Evolutionary conservation across 169 alveolate genomes (phyloP).

Genomic region (Eimeria necatrix): DNA sequence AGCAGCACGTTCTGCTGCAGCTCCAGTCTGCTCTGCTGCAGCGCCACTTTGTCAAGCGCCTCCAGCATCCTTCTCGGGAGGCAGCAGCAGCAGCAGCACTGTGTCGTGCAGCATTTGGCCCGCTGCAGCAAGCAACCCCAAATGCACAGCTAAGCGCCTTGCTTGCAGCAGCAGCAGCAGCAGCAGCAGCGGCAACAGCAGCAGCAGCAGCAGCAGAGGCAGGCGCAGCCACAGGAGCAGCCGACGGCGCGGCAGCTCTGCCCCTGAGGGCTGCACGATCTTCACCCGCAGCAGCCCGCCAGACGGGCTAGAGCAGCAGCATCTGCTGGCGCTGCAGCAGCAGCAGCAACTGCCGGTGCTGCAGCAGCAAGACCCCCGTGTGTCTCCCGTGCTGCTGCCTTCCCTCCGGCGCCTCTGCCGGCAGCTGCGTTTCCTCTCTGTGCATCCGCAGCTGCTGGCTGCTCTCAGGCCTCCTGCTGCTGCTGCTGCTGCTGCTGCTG

Average conservation of each 20-base stretch:
- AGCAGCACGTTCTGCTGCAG: not conserved
- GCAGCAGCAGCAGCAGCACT: not conserved
- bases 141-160: not conserved
- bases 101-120: too few species aligned
- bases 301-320: not conserved
- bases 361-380: not conserved
- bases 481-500: not conserved
- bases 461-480: conserved; percentile 19
- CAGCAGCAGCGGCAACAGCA: conserved; percentile 9
- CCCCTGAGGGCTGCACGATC: not conserved
- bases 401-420: conserved; percentile 36
- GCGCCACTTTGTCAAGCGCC: not conserved
- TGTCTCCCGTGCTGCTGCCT: conserved; percentile 50
- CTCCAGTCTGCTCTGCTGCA: not conserved
- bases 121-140: too few species aligned
- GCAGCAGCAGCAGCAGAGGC: conserved; percentile 14
- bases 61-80: not conserved
- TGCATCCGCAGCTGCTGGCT: conserved; percentile 15
- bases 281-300: not conserved
- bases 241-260: not conserved
- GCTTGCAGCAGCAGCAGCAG: not conserved
- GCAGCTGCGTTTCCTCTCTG: conserved; percentile 41
- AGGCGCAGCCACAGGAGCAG: conserved; percentile 22
- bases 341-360: not conserved
- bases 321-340: conserved; percentile 5